Evolutionary conservation across 2,329 filamentous ascomycete genomes (phyloP), one percentile per base, ranked within the genome.

Genomic region (Hortaea werneckii): DNA sequence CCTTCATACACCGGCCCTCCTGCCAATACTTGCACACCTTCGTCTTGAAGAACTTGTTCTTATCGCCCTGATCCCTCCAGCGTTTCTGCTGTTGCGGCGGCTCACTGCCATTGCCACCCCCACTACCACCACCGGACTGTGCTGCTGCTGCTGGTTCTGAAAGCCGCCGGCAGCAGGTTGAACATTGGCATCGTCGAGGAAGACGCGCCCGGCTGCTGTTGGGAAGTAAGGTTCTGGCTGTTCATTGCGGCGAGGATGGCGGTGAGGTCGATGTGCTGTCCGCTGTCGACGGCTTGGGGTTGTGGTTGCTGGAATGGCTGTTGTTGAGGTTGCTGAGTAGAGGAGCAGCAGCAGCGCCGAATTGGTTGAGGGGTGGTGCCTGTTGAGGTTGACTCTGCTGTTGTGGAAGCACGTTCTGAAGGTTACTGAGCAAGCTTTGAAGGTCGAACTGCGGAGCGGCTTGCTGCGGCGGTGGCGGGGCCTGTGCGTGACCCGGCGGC

Each of bases 1-100:
- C 61, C 54, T 78, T 77, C 46, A 68, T 63, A 56, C 75, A 77
- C 53, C 69, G 72, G 9, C 74, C 74, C 48, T 74, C 68, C 32
- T 70, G 64, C 69, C 69, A 78, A 58, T 73, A 78, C 47, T 69
- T 68, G 60, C 76, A 78, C 7, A 68, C 60, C 45, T 58, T 58
- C 4, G 58, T 63, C 54, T 60, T 59, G 51, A 58, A 64, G 30
- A 53, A 50, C 6, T 53, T 56, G 26, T 60, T 56, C n/a, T 48
- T 46, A 12, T 44, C 48, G n/a, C 40, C 35, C 32, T 50, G 50
- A 40, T 52, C 41, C 7, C 45, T 13, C 43, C 41, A 41, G 5
- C 50, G 51, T 43, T 45, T 54, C 6, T 62, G 59, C 11, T 52
- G 46, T 29, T 47, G 49, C 45, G 51, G 54, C 43, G 57, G 55